A percentile compares a stretch with the other conserved stretches of the same genome.
Conservation (phyloP, 2,329 filamentous ascomycete species). For the Volutella citrinella region DNA sequence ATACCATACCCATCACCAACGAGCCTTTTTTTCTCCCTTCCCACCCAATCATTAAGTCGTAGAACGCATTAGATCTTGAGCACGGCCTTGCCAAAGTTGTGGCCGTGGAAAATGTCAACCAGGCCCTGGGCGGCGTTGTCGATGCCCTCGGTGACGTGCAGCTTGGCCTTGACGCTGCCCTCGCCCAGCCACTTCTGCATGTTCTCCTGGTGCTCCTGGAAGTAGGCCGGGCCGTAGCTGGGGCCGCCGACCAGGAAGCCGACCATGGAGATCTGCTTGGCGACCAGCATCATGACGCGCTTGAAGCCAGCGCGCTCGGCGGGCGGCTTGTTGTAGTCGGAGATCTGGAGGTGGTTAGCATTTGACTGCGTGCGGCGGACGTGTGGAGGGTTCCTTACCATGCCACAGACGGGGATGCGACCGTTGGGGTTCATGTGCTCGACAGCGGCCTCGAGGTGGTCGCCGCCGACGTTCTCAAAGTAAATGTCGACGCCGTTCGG, state of each 20-base stretch:
- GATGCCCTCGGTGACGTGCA: slow-evolving; percentile 68
- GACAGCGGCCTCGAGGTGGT: slow-evolving; percentile 21
- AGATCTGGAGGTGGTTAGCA: background rate
- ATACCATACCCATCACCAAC: too few relatives aligned
- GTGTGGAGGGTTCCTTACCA: background rate
- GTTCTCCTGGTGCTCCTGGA: background rate
- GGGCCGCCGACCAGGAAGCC: background rate
- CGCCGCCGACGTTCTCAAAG: slow-evolving; percentile 46
- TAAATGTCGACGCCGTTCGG: slow-evolving; percentile 71
- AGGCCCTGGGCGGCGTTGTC: slow-evolving; percentile 73
- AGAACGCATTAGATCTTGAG: background rate
- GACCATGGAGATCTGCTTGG: background rate
- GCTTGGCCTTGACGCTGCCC: slow-evolving; percentile 62
- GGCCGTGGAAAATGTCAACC: slow-evolving; percentile 68
- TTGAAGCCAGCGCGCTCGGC: slow-evolving; percentile 1
- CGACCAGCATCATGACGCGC: background rate
- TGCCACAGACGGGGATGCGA: slow-evolving; percentile 1
- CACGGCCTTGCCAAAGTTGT: slow-evolving; percentile 48
- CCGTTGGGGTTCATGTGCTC: slow-evolving; percentile 6
- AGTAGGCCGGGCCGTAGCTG: background rate
- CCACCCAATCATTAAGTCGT: too few relatives aligned
- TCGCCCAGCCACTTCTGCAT: background rate
- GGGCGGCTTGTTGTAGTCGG: slow-evolving; percentile 1
- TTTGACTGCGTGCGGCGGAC: background rate
- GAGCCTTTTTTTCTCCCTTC: too few relatives aligned